These are phyloP conservation scores for Lactarius psammicola DNA, from an alignment of 768 basidiomycete genomes.

Conservation along the genomic window DNA sequence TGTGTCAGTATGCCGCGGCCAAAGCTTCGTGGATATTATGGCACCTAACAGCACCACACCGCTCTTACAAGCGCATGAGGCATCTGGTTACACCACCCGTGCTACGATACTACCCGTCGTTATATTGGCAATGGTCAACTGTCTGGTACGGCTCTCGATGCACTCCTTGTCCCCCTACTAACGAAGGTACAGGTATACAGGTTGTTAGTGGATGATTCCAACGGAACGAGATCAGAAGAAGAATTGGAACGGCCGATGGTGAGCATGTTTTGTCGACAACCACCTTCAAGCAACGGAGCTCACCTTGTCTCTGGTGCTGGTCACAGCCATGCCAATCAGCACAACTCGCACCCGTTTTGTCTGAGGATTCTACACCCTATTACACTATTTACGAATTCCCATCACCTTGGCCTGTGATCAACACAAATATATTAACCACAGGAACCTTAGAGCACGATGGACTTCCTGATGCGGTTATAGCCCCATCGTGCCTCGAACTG, in stretches of 20 bases:
- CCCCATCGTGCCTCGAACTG: neutral
- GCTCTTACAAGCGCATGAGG: neutral
- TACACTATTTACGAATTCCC: neutral
- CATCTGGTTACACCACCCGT: neutral
- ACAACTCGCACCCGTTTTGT: neutral
- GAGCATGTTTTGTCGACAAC: neutral
- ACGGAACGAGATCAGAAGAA: neutral
- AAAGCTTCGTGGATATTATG: neutral
- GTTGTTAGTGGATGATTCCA: neutral
- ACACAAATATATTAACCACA: neutral
- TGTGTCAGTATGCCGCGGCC: neutral
- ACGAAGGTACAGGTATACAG: conserved; percentile 14
- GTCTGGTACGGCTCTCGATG: conserved; percentile 6
- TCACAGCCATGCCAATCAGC: neutral
- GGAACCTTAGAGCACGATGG: neutral
- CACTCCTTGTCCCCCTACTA: neutral
- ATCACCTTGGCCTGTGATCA: neutral
- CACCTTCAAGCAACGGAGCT: neutral
- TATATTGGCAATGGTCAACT: conserved; percentile 14
- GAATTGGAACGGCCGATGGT: conserved; percentile 1
- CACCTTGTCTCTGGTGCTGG: neutral
- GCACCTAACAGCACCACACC: conserved; percentile 1
- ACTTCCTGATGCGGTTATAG: neutral
- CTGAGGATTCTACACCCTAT: neutral
- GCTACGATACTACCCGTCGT: conserved; percentile 11